Conservation (phyloP, 768 basidiomycete species). For the Hygrophoropsis aurantiaca region DNA sequence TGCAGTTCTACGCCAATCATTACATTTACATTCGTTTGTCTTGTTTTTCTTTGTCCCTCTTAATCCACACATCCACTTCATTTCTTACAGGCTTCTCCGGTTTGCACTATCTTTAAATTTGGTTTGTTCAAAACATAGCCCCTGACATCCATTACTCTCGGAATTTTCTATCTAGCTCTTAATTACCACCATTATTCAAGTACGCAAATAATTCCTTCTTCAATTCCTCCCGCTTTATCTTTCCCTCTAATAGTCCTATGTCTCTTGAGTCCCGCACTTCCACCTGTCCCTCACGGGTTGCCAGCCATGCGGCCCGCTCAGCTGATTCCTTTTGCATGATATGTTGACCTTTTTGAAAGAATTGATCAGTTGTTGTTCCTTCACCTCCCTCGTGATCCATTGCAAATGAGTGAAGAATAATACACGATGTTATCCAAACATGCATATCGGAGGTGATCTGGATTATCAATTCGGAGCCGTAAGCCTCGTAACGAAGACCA, state of each 20-base stretch:
- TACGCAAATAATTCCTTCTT: background rate
- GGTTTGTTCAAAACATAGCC: no score
- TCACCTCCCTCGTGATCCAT: conserved; percentile 18
- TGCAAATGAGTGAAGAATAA: conserved; percentile 18
- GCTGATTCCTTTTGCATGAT: conserved; percentile 2
- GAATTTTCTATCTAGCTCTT: no score
- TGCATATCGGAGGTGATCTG: conserved; percentile 10
- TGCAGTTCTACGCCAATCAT: no score
- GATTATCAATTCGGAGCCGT: conserved; percentile 6
- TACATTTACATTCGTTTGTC: no score
- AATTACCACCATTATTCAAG: no score
- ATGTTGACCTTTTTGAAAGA: conserved; percentile 6
- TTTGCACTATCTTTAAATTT: no score
- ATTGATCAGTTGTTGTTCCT: background rate
- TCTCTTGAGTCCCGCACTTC: conserved; percentile 2
- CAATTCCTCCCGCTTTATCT: conserved; percentile 6
- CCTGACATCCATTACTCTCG: no score
- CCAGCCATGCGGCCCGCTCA: background rate
- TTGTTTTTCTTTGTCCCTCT: no score
- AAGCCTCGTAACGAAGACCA: conserved; percentile 9
- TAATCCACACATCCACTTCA: no score
- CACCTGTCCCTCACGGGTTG: background rate
- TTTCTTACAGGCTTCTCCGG: no score
- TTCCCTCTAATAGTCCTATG: conserved; percentile 4
- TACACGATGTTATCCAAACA: conserved; percentile 12